Percentiles rank a stretch among this genome's conserved stretches.
Conservation (phyloP, 2,329 filamentous ascomycete species). For the Emergomyces pasteurianus region DNA sequence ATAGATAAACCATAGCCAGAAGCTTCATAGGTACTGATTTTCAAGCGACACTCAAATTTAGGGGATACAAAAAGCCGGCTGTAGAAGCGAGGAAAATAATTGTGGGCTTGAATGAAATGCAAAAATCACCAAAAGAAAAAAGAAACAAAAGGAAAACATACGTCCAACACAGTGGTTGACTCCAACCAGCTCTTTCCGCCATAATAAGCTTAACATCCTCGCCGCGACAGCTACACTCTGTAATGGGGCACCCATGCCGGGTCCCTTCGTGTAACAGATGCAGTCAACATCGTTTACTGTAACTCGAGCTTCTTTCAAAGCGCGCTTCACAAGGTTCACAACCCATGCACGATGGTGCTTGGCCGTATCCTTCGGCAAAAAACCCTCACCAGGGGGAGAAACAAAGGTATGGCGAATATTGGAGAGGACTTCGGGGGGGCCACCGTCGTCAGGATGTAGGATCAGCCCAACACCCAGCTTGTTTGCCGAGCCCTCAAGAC, state of each 20-base stretch:
- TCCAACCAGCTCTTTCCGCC: constrained; percentile 78
- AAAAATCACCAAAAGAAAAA: neutral
- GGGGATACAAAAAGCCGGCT: neutral
- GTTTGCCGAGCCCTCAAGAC: constrained; percentile 89
- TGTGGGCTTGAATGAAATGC: neutral
- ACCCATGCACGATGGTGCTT: constrained; percentile 83
- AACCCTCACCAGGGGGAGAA: constrained; percentile 83
- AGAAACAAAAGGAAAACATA: constrained; percentile 25
- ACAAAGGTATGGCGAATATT: constrained; percentile 92
- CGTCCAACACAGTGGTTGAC: constrained; percentile 96
- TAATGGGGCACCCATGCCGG: constrained; percentile 91
- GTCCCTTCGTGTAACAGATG: constrained; percentile 90
- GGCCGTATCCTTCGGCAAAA: constrained; percentile 93
- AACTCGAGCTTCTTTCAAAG: constrained; percentile 58
- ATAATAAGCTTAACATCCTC: constrained; percentile 67
- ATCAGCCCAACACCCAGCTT: constrained; percentile 94
- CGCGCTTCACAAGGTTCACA: constrained; percentile 64
- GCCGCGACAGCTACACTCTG: constrained; percentile 78
- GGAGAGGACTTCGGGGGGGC: constrained; percentile 60
- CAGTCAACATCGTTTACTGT: constrained; percentile 61
- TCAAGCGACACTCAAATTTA: neutral
- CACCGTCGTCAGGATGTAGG: constrained; percentile 49
- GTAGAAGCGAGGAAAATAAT: neutral
- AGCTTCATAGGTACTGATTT: neutral
- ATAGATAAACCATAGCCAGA: neutral